Evolutionary conservation across 345 rosid genomes (phyloP).

Genomic region (Eucalyptus marginata): DNA sequence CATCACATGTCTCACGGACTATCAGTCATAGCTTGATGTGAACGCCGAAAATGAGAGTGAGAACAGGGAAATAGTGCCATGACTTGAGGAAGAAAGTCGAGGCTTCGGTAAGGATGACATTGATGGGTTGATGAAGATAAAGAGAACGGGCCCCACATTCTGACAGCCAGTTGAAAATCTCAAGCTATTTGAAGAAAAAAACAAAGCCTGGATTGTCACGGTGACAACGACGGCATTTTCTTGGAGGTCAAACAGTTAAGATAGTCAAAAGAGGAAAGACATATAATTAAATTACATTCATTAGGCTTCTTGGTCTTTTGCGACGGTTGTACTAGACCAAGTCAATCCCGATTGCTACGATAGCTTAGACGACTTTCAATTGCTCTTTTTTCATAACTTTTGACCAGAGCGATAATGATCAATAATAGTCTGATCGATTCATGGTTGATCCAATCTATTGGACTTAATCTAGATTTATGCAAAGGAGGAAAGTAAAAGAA

Average conservation of each 20-base stretch:
- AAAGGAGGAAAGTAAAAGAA: not conserved
- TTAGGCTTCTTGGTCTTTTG: not conserved
- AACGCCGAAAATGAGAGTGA: not conserved
- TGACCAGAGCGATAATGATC: not conserved
- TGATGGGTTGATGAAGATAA: constrained; percentile 24
- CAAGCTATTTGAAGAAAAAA: not conserved
- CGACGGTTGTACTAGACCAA: not conserved
- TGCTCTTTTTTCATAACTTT: not conserved
- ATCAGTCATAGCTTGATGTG: not conserved
- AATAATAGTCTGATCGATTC: not conserved
- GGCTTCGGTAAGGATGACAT: constrained; percentile 36
- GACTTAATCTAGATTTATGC: not conserved
- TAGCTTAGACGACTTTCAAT: not conserved
- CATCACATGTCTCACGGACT: not conserved
- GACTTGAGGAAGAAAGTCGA: constrained; percentile 31
- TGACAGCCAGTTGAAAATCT: not conserved
- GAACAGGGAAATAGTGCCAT: constrained; percentile 5
- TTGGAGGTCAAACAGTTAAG: constrained; percentile 19
- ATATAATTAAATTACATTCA: not conserved
- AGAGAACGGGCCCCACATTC: constrained; percentile 7
- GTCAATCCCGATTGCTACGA: not conserved
- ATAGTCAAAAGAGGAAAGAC: not conserved
- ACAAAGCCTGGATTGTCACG: not conserved
- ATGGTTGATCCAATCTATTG: not conserved
- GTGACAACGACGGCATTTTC: not conserved